phyloP scores from a whole-genome alignment of 2,329 filamentous ascomycete genomes.

The Immersiporthe knoxdaviesiana region DNA sequence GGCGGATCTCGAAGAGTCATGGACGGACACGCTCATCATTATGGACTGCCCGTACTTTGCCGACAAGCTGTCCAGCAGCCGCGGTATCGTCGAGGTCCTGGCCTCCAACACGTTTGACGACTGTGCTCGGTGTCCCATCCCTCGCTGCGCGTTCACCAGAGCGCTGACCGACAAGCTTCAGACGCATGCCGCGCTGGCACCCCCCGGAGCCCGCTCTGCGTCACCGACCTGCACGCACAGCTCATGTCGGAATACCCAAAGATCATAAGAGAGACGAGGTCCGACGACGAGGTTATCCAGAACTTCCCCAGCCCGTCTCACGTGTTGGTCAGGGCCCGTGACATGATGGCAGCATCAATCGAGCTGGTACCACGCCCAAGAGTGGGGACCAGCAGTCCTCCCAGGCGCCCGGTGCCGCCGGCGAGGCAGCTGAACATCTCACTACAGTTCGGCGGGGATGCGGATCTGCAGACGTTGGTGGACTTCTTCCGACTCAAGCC shows the following conservation, averaged over 20 bases:
- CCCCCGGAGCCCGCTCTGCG: slow-evolving; percentile 46
- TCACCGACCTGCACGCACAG: slow-evolving; percentile 56
- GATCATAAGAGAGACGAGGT: slow-evolving; percentile 53
- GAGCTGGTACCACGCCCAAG: slow-evolving; percentile 54
- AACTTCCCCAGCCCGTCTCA: slow-evolving; percentile 59
- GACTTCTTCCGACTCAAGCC: slow-evolving; percentile 64
- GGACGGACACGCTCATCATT: slow-evolving; percentile 58
- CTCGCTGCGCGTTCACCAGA: slow-evolving; percentile 56
- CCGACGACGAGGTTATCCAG: slow-evolving; percentile 51
- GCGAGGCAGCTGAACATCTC: slow-evolving; percentile 51
- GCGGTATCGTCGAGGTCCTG: slow-evolving; percentile 59
- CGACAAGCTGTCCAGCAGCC: slow-evolving; percentile 52
- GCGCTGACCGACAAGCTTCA: slow-evolving; percentile 55
- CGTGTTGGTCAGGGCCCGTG: slow-evolving; percentile 58
- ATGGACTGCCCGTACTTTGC: slow-evolving; percentile 64
- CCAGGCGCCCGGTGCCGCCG: slow-evolving; percentile 34
- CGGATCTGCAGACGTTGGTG: slow-evolving; percentile 57
- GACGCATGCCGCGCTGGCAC: slow-evolving; percentile 49
- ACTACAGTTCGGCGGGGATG: slow-evolving; percentile 53
- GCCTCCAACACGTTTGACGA: slow-evolving; percentile 59
- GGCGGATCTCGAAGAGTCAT: slow-evolving; percentile 58
- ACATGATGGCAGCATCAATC: slow-evolving; percentile 57
- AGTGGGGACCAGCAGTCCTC: slow-evolving; percentile 44
- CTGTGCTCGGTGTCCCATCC: slow-evolving; percentile 48
- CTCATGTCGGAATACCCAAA: slow-evolving; percentile 56